Conservation (phyloP, 768 basidiomycete species). For the Obba rivulosa region DNA sequence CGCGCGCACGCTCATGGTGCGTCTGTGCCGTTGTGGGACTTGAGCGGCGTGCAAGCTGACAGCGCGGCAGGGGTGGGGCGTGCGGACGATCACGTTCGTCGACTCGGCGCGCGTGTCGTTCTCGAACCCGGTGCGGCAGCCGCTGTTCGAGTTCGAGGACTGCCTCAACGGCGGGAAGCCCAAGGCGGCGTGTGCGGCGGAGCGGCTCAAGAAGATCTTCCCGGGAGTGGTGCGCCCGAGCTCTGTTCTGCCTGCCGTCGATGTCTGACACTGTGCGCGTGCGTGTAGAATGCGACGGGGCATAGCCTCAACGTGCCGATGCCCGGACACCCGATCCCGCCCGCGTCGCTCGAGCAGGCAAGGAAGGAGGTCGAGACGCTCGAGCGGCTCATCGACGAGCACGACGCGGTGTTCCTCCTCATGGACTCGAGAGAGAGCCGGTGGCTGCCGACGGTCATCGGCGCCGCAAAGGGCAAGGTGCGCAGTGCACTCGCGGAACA, state of each 20-base stretch:
- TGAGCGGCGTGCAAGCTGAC: not conserved
- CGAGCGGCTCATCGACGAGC: slow-evolving; percentile 72
- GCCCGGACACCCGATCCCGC: slow-evolving; percentile 92
- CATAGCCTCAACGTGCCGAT: slow-evolving; percentile 83
- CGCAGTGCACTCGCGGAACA: not conserved
- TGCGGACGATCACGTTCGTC: slow-evolving; percentile 87
- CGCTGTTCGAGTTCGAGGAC: slow-evolving; percentile 93
- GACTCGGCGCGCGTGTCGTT: slow-evolving; percentile 92
- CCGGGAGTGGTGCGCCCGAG: slow-evolving; percentile 75
- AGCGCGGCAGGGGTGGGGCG: slow-evolving; percentile 80
- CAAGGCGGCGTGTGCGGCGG: slow-evolving; percentile 90
- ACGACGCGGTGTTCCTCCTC: slow-evolving; percentile 88
- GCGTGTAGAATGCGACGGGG: slow-evolving; percentile 78
- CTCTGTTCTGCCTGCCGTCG: not conserved
- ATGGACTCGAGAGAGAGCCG: slow-evolving; percentile 99
- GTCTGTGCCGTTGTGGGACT: slow-evolving; percentile 6
- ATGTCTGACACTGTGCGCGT: too few species aligned
- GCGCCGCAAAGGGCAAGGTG: slow-evolving; percentile 81
- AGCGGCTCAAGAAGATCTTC: slow-evolving; percentile 78
- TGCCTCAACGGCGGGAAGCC: slow-evolving; percentile 89
- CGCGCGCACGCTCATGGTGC: slow-evolving; percentile 83
- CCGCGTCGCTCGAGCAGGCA: slow-evolving; percentile 46
- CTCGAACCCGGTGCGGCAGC: slow-evolving; percentile 97
- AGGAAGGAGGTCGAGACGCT: slow-evolving; percentile 67
- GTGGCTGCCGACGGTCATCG: slow-evolving; percentile 92